Evolutionary conservation across 345 rosid species (phyloP).

Genomic region (Gossypium ekmanianum): DNA sequence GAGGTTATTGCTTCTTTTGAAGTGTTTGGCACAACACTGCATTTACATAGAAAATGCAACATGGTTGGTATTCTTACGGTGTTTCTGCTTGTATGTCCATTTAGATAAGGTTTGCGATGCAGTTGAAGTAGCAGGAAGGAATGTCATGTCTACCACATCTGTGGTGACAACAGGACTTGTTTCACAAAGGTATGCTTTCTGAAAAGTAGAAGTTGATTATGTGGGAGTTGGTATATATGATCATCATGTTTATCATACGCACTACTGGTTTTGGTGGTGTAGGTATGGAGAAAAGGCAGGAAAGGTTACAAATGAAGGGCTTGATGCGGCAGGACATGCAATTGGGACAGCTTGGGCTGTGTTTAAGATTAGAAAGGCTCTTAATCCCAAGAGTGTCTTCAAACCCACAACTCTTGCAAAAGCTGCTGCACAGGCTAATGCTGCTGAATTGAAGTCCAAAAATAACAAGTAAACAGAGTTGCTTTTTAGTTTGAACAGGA

Average conservation of each 20-base stretch:
- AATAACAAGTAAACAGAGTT: slow-evolving; percentile 24
- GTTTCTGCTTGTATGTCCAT: not conserved
- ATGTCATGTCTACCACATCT: slow-evolving; percentile 84
- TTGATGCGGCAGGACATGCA: slow-evolving; percentile 87
- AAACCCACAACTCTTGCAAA: slow-evolving; percentile 68
- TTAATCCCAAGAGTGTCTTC: slow-evolving; percentile 70
- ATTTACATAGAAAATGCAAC: too few relatives aligned
- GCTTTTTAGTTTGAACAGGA: not conserved
- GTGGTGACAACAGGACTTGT: slow-evolving; percentile 83
- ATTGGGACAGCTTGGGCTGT: slow-evolving; percentile 93
- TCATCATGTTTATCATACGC: not conserved
- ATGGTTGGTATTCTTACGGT: not conserved
- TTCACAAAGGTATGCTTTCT: slow-evolving; percentile 49
- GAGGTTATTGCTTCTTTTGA: too few relatives aligned
- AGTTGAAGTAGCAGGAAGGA: slow-evolving; percentile 86
- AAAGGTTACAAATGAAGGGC: slow-evolving; percentile 49
- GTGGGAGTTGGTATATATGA: not conserved
- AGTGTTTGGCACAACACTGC: too few relatives aligned
- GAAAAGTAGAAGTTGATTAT: not conserved
- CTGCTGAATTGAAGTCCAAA: slow-evolving; percentile 42
- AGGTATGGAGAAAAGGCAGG: slow-evolving; percentile 70
- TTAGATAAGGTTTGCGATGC: slow-evolving; percentile 86
- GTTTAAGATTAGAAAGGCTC: slow-evolving; percentile 80
- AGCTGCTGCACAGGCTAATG: slow-evolving; percentile 50
- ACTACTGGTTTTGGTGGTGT: slow-evolving; percentile 6